Percentiles rank a stretch among this genome's conserved stretches.
These are phyloP conservation scores for Blastocystis sp. DNA, from an alignment of 352 stramenopile species.

Conservation along the genomic window DNA sequence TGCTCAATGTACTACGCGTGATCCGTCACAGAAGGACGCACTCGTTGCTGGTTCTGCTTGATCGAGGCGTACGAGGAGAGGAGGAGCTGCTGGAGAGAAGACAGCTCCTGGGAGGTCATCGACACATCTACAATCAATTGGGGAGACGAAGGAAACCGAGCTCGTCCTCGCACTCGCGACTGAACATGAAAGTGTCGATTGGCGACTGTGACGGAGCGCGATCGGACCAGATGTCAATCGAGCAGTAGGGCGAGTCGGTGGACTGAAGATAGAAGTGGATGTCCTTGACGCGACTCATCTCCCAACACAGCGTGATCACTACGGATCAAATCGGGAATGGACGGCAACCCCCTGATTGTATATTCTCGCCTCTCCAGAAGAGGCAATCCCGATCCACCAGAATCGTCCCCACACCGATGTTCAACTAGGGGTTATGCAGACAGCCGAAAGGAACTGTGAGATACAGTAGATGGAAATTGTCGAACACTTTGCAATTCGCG, in stretches of 20 bases:
- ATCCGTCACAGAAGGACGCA: not conserved
- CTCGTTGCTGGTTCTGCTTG: not conserved
- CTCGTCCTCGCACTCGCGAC: slow-evolving; percentile 31
- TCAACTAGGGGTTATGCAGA: not conserved
- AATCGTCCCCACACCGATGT: slow-evolving; percentile 3
- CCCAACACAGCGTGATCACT: slow-evolving; percentile 20
- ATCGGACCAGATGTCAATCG: slow-evolving; percentile 30
- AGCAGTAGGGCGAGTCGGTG: slow-evolving; percentile 18
- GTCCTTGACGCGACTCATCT: slow-evolving; percentile 60
- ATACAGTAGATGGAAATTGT: slow-evolving; percentile 5
- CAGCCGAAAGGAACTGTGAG: not conserved
- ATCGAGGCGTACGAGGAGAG: not conserved
- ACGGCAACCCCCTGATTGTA: not conserved
- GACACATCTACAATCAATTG: not conserved
- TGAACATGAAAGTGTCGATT: slow-evolving; percentile 28
- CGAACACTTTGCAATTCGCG: not conserved
- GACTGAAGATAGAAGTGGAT: slow-evolving; percentile 28
- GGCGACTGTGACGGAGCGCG: not conserved
- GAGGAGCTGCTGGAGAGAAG: not conserved
- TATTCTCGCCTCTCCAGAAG: slow-evolving; percentile 4
- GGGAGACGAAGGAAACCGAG: not conserved
- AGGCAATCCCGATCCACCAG: not conserved
- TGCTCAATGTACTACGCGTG: slow-evolving; percentile 32
- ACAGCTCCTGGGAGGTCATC: not conserved
- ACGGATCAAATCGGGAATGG: not conserved